Percentiles rank a stretch among this genome's conserved stretches.
Evolutionary conservation across 495 filamentous ascomycete species (phyloP).

Genomic region (Bryoglossum gracile): DNA sequence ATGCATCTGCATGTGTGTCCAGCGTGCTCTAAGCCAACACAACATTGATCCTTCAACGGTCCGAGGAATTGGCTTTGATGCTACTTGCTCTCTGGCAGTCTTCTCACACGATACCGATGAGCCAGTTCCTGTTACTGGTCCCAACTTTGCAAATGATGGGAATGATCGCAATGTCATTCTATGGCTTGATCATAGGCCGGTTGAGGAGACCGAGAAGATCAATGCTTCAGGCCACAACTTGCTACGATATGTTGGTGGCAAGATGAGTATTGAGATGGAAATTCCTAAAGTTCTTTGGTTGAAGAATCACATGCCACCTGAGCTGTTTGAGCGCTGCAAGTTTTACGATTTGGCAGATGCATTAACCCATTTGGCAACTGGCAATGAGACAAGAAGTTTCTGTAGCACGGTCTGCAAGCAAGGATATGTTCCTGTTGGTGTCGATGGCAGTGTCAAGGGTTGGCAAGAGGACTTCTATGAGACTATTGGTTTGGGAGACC

Average conservation of each 20-base stretch:
- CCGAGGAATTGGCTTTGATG: slow-evolving; percentile 90
- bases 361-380: slow-evolving; percentile 94
- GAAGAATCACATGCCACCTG: slow-evolving; percentile 94
- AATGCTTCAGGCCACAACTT: slow-evolving; percentile 88
- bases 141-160: slow-evolving; percentile 68
- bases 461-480: slow-evolving; percentile 94
- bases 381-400: slow-evolving; percentile 82
- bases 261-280: slow-evolving; percentile 99
- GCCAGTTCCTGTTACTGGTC: slow-evolving; percentile 80
- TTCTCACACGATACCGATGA: slow-evolving; percentile 84
- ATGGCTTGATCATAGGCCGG: slow-evolving; percentile 88
- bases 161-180: slow-evolving; percentile 85
- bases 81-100: slow-evolving; percentile 90
- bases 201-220: slow-evolving; percentile 82
- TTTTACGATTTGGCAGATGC: slow-evolving; percentile 94
- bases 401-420: slow-evolving; percentile 96
- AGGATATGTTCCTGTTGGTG: slow-evolving; percentile 87
- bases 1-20: slow-evolving; percentile 77
- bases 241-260: slow-evolving; percentile 91
- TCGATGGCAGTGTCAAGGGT: slow-evolving; percentile 94
- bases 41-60: slow-evolving; percentile 65
- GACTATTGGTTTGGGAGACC: slow-evolving; percentile 73
- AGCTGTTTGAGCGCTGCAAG: slow-evolving; percentile 83
- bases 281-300: slow-evolving; percentile 96
- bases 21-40: slow-evolving; percentile 68